A percentile compares a stretch with the other conserved stretches of the same genome.
These are phyloP conservation scores for Cryptococcus maquisensis DNA, from an alignment of 1,284 basidiomycete genomes.

Conservation along the genomic window DNA sequence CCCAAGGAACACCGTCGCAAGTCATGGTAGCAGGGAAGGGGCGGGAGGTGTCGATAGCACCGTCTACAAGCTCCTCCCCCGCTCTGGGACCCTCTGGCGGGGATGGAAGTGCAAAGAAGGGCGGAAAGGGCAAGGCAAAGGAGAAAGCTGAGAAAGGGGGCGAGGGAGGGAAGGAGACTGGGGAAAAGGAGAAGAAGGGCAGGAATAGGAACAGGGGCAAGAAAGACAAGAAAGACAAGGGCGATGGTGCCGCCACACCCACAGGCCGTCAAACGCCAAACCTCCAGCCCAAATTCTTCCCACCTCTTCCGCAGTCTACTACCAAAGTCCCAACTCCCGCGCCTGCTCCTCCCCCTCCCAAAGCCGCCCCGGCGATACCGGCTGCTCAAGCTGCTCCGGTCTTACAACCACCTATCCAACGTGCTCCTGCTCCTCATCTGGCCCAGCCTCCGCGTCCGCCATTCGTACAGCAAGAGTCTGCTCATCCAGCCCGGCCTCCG, in stretches of 20 bases:
- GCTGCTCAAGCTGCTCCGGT: not conserved
- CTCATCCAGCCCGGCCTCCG: too few species aligned
- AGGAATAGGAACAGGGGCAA: slow-evolving; percentile 9
- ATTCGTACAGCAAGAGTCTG: too few species aligned
- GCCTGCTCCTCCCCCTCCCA: not conserved
- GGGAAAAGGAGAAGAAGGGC: slow-evolving; percentile 12
- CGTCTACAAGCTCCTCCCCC: not conserved
- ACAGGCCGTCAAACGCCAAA: not conserved
- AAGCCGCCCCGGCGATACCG: not conserved
- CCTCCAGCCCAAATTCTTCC: not conserved
- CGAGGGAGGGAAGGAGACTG: not conserved
- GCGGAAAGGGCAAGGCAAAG: not conserved
- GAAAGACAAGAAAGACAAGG: slow-evolving; percentile 7
- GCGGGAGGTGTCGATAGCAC: slow-evolving; percentile 29
- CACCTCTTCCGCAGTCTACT: not conserved
- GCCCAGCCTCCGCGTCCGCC: too few species aligned
- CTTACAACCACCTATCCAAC: too few species aligned
- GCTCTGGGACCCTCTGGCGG: not conserved
- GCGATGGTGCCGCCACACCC: not conserved
- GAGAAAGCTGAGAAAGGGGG: not conserved
- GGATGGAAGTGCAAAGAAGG: slow-evolving; percentile 1
- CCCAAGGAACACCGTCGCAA: slow-evolving; percentile 10
- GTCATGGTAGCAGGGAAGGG: slow-evolving; percentile 42
- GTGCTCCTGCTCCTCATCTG: too few species aligned
- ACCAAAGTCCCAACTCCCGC: not conserved